Conservation (phyloP, 2,329 filamentous ascomycete genomes). For the Fusarium xylarioides region DNA sequence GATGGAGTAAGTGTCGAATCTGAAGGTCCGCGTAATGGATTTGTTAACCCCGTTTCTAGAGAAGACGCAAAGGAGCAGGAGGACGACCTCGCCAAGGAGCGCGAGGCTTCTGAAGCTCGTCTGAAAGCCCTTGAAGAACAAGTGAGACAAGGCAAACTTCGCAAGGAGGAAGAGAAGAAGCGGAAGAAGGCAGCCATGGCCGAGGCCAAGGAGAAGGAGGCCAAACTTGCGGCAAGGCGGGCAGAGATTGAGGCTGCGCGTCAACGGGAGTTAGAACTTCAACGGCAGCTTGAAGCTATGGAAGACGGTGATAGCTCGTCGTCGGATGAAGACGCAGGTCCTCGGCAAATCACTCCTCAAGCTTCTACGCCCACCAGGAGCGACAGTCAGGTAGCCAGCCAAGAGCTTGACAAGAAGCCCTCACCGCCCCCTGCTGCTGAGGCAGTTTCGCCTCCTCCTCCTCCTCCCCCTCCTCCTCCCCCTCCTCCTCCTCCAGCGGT, state of each 20-base stretch:
- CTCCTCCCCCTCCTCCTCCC: constrained; percentile 60
- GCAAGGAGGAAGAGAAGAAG: constrained; percentile 96
- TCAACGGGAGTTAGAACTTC: constrained; percentile 88
- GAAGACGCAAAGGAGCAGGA: constrained; percentile 78
- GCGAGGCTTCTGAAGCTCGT: constrained; percentile 81
- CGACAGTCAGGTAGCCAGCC: constrained; percentile 61
- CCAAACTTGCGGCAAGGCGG: constrained; percentile 81
- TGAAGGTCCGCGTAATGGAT: neutral
- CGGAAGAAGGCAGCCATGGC: constrained; percentile 88
- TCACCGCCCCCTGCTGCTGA: constrained; percentile 56
- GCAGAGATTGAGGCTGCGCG: constrained; percentile 92
- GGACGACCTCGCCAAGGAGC: constrained; percentile 81
- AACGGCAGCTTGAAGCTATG: constrained; percentile 82
- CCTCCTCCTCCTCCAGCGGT: constrained; percentile 59
- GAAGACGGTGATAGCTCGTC: constrained; percentile 79
- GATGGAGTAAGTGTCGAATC: constrained; percentile 77
- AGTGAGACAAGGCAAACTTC: constrained; percentile 90
- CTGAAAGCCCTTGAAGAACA: constrained; percentile 92
- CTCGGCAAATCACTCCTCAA: constrained; percentile 72
- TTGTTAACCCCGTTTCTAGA: constrained; percentile 59
- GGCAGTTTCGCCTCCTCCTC: constrained; percentile 49
- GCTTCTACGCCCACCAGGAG: constrained; percentile 66
- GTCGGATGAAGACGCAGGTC: constrained; percentile 83
- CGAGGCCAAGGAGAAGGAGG: constrained; percentile 88
- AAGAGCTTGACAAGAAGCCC: constrained; percentile 63